Percentiles rank a stretch among this genome's conserved stretches.
Conservation (phyloP, 257 asterid genomes). For the Petrea volubilis region DNA sequence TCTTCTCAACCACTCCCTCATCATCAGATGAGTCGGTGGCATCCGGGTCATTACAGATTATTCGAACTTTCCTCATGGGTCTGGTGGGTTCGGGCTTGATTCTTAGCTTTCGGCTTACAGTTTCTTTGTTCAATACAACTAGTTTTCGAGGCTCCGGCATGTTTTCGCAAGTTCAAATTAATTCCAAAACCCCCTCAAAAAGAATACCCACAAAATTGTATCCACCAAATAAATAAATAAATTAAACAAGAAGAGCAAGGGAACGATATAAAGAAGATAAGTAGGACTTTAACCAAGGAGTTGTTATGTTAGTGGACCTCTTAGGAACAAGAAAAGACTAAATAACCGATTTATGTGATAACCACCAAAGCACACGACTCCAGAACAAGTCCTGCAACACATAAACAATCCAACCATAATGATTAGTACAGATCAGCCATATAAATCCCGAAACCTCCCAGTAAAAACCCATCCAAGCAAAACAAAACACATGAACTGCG, state of each 20-base stretch:
- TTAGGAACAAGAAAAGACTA: constrained; percentile 52
- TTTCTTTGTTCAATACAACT: constrained; percentile 23
- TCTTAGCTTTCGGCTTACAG: constrained; percentile 21
- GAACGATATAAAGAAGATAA: neutral
- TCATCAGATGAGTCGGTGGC: constrained; percentile 93
- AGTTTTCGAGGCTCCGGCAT: constrained; percentile 46
- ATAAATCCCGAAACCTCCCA: constrained; percentile 12
- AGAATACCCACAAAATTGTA: constrained; percentile 11
- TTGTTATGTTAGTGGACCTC: constrained; percentile 42
- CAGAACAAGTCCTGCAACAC: constrained; percentile 91
- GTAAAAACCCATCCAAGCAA: neutral
- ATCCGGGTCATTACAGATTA: constrained; percentile 69
- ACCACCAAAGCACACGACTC: constrained; percentile 85
- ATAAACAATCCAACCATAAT: neutral
- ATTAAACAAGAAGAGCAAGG: constrained; percentile 8
- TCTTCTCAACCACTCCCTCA: constrained; percentile 38
- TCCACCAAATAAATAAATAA: constrained; percentile 18
- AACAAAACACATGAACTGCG: neutral
- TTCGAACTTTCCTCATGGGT: constrained; percentile 48
- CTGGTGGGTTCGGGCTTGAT: constrained; percentile 19
- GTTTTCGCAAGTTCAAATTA: neutral
- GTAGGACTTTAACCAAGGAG: neutral
- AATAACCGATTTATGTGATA: constrained; percentile 76
- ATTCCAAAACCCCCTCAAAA: constrained; percentile 26
- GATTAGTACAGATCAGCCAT: constrained; percentile 12